A percentile compares a stretch with the other conserved stretches of the same genome.
Evolutionary conservation across 2,329 filamentous ascomycete genomes (phyloP).

Genomic region (Coniochaeta pulveracea): DNA sequence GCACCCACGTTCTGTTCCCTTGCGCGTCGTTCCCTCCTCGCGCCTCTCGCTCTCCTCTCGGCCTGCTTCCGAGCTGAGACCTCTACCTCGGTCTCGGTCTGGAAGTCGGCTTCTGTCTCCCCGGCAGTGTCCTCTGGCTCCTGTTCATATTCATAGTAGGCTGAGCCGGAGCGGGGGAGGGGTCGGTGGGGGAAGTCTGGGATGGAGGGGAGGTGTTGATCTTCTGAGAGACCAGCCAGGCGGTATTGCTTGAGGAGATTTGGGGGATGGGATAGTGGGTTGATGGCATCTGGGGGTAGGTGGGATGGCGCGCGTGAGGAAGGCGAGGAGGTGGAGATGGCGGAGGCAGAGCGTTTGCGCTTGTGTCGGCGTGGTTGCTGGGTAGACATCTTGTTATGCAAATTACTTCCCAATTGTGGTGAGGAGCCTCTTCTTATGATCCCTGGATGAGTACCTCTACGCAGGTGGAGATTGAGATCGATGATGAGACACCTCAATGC

Average conservation of each 20-base stretch:
- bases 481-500: too few species aligned
- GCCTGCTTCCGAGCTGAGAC: slow-evolving; percentile 10
- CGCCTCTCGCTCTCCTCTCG: slow-evolving; percentile 21
- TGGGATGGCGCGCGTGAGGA: slow-evolving; percentile 7
- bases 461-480: too few species aligned
- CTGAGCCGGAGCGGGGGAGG: slow-evolving; percentile 9
- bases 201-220: slow-evolving; percentile 29
- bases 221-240: slow-evolving; percentile 38
- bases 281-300: slow-evolving; percentile 28
- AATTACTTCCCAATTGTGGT: too few species aligned
- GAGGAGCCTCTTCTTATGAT: too few species aligned
- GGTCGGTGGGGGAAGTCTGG: slow-evolving; percentile 41
- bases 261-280: slow-evolving; percentile 44
- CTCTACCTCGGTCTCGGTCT: slow-evolving; percentile 7
- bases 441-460: too few species aligned
- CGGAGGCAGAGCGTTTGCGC: slow-evolving; percentile 19
- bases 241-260: slow-evolving; percentile 39
- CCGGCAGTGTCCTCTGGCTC: slow-evolving; percentile 5
- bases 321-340: slow-evolving; percentile 8
- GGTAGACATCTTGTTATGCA: too few species aligned
- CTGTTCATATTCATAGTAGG: neutral
- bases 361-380: too few species aligned
- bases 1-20: slow-evolving; percentile 47
- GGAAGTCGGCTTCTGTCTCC: slow-evolving; percentile 6
- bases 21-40: slow-evolving; percentile 7